Base-by-base conservation (phyloP, 441 rosid species). In the Populus tomentosa region DNA sequence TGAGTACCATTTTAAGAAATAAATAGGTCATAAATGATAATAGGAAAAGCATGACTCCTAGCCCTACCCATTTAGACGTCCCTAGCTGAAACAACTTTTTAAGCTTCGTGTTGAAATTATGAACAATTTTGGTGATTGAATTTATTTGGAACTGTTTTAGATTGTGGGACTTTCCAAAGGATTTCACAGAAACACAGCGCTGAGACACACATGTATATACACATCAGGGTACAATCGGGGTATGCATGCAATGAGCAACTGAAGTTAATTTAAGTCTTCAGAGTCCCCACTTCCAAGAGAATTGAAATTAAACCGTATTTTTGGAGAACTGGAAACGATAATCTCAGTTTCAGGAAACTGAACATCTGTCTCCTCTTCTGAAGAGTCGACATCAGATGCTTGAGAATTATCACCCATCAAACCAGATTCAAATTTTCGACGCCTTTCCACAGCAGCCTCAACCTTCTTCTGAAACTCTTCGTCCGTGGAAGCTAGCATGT, bases 401-500 rank as follows among this genome's bases (percentile, higher is more conserved):
- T 71, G 56, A 78, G 73, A 64, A 76, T 75, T 38, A 40, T 71
- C 80, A 36, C 75, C 64, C 2, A 71, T 18, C 20, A 59, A 32
- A 66, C 91, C 82, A 56, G 88, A 84, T 87, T 95, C 96, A 40
- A 87, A 93, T 78, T 83, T 84, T 32, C 9, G 84, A 67, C 96
- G 86, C 75, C 90, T 86, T 81, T 93, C 92, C 40, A 92, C 85
- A 73, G 90, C 92, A 3, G 75, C 90, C 73, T 71, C 86, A 24
- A 95, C 93, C 79, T 87, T 86, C 82, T 82, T 75, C 62, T 78
- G 78, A 77, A 93, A 95, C 69, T 89, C 91, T 74, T 82, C 91
- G 61, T 93, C 91, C 1, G 87, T 86, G 87, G 90, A 85, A 35
- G 90, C 88, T 82, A 95, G 82, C 98, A 93, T 93, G 87, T 76